A percentile compares a stretch with the other conserved stretches of the same genome.
phyloP scores from a whole-genome alignment of 768 basidiomycete genomes.

The Suillus sp. region DNA sequence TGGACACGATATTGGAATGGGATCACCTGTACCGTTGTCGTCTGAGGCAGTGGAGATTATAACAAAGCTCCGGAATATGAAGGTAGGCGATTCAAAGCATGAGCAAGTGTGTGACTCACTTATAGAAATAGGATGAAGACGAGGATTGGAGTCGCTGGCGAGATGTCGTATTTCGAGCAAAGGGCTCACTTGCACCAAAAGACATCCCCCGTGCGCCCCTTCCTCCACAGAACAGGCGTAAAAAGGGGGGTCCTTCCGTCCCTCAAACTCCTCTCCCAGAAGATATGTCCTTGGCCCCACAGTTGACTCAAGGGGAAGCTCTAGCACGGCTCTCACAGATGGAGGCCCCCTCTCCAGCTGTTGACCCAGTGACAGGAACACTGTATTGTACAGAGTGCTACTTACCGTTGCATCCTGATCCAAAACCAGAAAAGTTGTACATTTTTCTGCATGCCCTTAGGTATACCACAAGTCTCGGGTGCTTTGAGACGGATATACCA shows the following conservation, averaged over 20 bases:
- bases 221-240: slow-evolving; percentile 62
- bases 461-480: slow-evolving; percentile 82
- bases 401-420: slow-evolving; percentile 91
- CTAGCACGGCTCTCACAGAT: slow-evolving; percentile 36
- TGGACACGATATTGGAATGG: slow-evolving; percentile 85
- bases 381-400: slow-evolving; percentile 90
- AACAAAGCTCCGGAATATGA: slow-evolving; percentile 77
- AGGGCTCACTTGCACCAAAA: slow-evolving; percentile 52
- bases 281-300: slow-evolving; percentile 23
- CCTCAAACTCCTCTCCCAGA: slow-evolving; percentile 1
- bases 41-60: slow-evolving; percentile 79
- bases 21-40: slow-evolving; percentile 80
- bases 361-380: slow-evolving; percentile 44
- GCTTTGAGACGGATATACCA: slow-evolving; percentile 85
- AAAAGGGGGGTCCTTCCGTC: slow-evolving; percentile 47
- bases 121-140: slow-evolving; percentile 63
- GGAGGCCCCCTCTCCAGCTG: slow-evolving; percentile 27
- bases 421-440: slow-evolving; percentile 87
- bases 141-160: slow-evolving; percentile 91
- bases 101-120: not conserved
- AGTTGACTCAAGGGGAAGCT: slow-evolving; percentile 53
- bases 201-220: slow-evolving; percentile 38
- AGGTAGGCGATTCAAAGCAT: slow-evolving; percentile 49
- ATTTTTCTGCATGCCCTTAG: slow-evolving; percentile 93
- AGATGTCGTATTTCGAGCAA: slow-evolving; percentile 80